Conservation (phyloP, 257 asterid species). For the Fraxinus anomala region DNA sequence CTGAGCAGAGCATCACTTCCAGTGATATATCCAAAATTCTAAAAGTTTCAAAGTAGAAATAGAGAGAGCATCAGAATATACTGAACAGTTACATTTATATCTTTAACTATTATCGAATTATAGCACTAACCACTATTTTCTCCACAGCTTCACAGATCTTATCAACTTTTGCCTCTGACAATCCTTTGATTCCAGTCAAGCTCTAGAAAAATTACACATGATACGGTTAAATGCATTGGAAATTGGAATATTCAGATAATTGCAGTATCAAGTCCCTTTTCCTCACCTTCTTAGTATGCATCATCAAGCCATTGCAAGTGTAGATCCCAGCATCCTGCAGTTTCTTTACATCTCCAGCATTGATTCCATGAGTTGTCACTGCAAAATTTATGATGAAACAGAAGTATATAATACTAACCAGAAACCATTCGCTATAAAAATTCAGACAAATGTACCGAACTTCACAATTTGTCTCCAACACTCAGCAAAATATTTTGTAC, state of each 20-base stretch:
- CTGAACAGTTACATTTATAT: constrained; percentile 9
- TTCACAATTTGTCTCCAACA: background rate
- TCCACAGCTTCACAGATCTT: constrained; percentile 98
- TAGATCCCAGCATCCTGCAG: constrained; percentile 96
- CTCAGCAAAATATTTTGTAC: background rate
- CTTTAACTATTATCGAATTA: constrained; percentile 9
- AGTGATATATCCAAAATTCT: constrained; percentile 95
- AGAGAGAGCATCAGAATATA: constrained; percentile 28
- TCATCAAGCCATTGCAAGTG: constrained; percentile 95
- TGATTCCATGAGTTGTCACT: constrained; percentile 93
- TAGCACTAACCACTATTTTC: constrained; percentile 84
- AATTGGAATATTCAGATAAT: background rate
- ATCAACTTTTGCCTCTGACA: constrained; percentile 98
- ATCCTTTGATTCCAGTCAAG: constrained; percentile 95
- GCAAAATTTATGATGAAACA: constrained; percentile 24
- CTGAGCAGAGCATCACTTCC: constrained; percentile 95
- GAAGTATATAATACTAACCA: constrained; percentile 5
- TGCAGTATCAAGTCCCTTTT: constrained; percentile 9
- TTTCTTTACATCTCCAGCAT: constrained; percentile 99
- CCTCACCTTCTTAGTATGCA: constrained; percentile 94
- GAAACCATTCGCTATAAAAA: background rate
- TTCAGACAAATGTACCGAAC: background rate
- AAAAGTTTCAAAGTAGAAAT: constrained; percentile 22
- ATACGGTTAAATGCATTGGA: constrained; percentile 6
- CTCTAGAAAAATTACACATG: constrained; percentile 40